Evolutionary conservation across 768 basidiomycete species (phyloP).

Genomic region (Russula olivacea): DNA sequence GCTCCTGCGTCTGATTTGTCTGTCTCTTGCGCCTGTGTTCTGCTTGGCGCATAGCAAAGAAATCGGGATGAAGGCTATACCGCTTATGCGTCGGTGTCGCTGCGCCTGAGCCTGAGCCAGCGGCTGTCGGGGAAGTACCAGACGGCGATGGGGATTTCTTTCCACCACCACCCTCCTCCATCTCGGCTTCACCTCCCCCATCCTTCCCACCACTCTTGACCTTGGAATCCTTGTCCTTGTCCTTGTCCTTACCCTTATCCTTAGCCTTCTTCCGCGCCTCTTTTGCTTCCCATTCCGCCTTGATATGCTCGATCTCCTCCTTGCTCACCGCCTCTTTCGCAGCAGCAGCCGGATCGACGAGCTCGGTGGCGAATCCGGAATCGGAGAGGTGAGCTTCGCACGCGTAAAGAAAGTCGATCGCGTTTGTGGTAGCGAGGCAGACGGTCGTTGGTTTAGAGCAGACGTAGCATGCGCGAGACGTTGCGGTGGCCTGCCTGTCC

Average conservation of each 20-base stretch:
- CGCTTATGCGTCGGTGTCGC: conserved; percentile 55
- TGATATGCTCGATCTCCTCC: conserved; percentile 74
- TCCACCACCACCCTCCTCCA: conserved; percentile 35
- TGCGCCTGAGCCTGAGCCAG: neutral
- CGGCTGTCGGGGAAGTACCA: conserved; percentile 27
- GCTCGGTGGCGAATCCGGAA: conserved; percentile 59
- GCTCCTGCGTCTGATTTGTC: conserved; percentile 55
- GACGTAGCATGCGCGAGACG: conserved; percentile 69
- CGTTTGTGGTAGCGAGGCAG: conserved; percentile 79
- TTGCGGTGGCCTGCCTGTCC: conserved; percentile 65
- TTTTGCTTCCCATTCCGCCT: conserved; percentile 73
- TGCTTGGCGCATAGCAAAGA: conserved; percentile 70
- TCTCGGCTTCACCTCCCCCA: conserved; percentile 36
- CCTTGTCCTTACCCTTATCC: conserved; percentile 27
- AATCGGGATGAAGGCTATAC: conserved; percentile 76
- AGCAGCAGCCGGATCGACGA: conserved; percentile 34
- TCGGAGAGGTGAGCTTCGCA: conserved; percentile 81
- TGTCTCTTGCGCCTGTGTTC: conserved; percentile 72
- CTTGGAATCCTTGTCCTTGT: conserved; percentile 30
- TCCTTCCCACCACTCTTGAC: conserved; percentile 24
- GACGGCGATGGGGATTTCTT: conserved; percentile 32
- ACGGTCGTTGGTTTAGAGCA: conserved; percentile 77
- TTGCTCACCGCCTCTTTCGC: conserved; percentile 42
- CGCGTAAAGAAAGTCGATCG: conserved; percentile 80
- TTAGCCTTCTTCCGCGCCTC: conserved; percentile 54